These are phyloP conservation scores for Quercus mongolica DNA, from an alignment of 306 rosid species.

Conservation along the genomic window DNA sequence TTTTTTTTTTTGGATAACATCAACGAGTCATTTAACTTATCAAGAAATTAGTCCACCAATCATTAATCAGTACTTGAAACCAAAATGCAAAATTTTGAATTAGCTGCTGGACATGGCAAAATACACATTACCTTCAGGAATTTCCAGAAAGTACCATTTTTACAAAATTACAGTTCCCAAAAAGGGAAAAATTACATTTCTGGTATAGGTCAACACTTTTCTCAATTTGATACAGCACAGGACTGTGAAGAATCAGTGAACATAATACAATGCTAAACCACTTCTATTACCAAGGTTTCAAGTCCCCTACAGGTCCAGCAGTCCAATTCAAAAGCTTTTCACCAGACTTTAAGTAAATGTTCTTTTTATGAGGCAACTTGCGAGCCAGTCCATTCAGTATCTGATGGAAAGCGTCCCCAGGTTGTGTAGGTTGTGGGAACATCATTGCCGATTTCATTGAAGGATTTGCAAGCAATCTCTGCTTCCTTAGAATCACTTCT, in stretches of 20 bases:
- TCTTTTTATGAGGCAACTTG: constrained; percentile 68
- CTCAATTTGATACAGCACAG: background rate
- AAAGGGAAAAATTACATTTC: background rate
- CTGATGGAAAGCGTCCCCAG: constrained; percentile 97
- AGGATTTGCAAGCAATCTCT: constrained; percentile 94
- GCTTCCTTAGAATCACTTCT: constrained; percentile 76
- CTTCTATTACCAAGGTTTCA: constrained; percentile 65
- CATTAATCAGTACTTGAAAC: background rate
- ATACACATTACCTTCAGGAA: background rate
- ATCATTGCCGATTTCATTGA: constrained; percentile 97
- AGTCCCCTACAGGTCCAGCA: constrained; percentile 86
- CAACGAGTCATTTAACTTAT: too few relatives aligned
- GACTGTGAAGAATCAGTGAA: background rate
- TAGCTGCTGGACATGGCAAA: background rate
- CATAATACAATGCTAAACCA: background rate
- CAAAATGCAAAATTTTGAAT: background rate
- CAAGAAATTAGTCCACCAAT: too few relatives aligned
- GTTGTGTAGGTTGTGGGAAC: constrained; percentile 86
- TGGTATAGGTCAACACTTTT: background rate
- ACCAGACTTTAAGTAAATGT: constrained; percentile 57
- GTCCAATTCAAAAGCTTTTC: constrained; percentile 86
- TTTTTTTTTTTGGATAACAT: too few relatives aligned
- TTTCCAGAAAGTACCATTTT: background rate
- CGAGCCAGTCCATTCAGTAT: constrained; percentile 95
- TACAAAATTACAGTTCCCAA: background rate